A percentile compares a stretch with the other conserved stretches of the same genome.
These are phyloP conservation scores for Macadamia integrifolia DNA, from an alignment of 164 flowering plant genomes.

Conservation along the genomic window DNA sequence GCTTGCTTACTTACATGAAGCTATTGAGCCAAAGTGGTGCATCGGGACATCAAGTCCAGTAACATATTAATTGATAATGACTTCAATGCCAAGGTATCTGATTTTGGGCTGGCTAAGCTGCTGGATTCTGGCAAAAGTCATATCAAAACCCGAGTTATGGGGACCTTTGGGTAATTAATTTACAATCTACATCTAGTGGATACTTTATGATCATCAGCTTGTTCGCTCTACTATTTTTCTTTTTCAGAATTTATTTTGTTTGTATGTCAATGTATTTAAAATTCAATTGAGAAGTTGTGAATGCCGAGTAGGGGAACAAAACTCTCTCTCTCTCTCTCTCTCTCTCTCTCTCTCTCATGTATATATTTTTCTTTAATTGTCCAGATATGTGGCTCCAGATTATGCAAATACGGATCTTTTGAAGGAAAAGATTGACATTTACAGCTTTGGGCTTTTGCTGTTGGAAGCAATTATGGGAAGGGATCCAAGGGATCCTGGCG, in stretches of 20 bases:
- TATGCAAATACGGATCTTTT: constrained; percentile 17
- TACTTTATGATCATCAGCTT: no score
- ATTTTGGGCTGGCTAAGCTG: neutral
- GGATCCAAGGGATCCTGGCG: constrained; percentile 4
- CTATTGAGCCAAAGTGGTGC: constrained; percentile 1
- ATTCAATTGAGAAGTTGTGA: no score
- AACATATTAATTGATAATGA: neutral
- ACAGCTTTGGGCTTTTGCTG: constrained; percentile 18
- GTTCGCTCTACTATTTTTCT: no score
- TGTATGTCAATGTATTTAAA: no score
- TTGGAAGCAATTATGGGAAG: constrained; percentile 18
- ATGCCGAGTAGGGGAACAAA: neutral
- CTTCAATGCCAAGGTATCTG: neutral
- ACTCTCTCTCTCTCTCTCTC: neutral
- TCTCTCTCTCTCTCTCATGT: neutral
- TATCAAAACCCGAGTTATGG: no score
- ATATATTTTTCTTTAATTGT: neutral
- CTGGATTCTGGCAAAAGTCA: no score
- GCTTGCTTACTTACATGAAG: constrained; percentile 1
- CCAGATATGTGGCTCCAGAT: constrained; percentile 18
- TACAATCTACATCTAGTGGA: no score
- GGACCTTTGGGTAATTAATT: no score
- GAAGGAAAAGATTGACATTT: constrained; percentile 17
- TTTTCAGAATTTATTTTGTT: no score
- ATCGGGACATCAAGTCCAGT: neutral